phyloP scores from a whole-genome alignment of 768 basidiomycete species.

The Trametes sanguinea region DNA sequence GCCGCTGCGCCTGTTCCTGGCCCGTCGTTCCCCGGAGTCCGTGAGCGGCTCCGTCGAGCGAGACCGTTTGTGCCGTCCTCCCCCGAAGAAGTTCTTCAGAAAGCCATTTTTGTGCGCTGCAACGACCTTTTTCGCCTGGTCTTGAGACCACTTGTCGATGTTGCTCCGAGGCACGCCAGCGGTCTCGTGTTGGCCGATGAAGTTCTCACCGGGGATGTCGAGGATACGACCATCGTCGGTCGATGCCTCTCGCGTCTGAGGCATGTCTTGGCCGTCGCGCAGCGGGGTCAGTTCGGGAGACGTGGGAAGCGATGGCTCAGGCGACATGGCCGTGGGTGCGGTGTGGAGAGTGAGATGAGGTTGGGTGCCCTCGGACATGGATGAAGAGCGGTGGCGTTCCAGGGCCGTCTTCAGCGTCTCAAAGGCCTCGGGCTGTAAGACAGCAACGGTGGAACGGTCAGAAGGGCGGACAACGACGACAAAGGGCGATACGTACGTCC shows the following conservation, averaged over 20 bases:
- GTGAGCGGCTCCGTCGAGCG: slow-evolving; percentile 9
- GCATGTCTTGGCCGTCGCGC: slow-evolving; percentile 17
- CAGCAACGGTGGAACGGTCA: slow-evolving; percentile 4
- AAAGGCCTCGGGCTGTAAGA: slow-evolving; percentile 48
- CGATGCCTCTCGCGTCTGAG: neutral
- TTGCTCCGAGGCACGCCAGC: slow-evolving; percentile 58
- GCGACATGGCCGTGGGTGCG: slow-evolving; percentile 22
- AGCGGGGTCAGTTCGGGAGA: slow-evolving; percentile 26
- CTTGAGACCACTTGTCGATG: slow-evolving; percentile 36
- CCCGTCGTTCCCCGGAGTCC: neutral
- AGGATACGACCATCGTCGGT: slow-evolving; percentile 13
- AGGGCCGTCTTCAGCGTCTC: slow-evolving; percentile 51
- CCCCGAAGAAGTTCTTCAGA: slow-evolving; percentile 6
- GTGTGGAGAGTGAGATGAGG: slow-evolving; percentile 13
- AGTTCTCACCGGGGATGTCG: slow-evolving; percentile 51
- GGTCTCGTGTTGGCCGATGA: slow-evolving; percentile 63
- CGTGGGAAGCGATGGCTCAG: slow-evolving; percentile 22
- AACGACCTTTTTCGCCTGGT: slow-evolving; percentile 46
- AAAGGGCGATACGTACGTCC: slow-evolving; percentile 44
- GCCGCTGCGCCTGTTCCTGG: slow-evolving; percentile 2
- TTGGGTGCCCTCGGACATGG: slow-evolving; percentile 19
- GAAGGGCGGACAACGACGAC: slow-evolving; percentile 1
- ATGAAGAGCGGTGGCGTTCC: slow-evolving; percentile 46
- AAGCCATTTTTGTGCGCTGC: slow-evolving; percentile 40
- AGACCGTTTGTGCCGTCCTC: slow-evolving; percentile 11